phyloP scores from a whole-genome alignment of 768 basidiomycete genomes.

The Stropharia rugosoannulata region DNA sequence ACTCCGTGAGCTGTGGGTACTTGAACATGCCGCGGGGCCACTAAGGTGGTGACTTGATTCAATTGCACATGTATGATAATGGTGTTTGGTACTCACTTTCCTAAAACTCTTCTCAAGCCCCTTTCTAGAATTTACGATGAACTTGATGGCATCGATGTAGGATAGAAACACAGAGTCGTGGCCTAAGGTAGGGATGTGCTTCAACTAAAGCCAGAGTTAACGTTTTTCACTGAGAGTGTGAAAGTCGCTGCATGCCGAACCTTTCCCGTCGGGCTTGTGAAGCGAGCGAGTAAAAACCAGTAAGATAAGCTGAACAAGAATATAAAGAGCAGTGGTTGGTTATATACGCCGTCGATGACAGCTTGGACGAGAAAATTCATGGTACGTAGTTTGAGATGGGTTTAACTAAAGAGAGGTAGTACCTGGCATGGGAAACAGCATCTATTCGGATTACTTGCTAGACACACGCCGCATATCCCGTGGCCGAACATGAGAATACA shows the following conservation, averaged over 20 bases:
- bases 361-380: not conserved
- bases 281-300: not conserved
- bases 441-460: no score
- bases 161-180: constrained; percentile 15
- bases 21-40: constrained; percentile 19
- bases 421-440: no score
- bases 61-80: not conserved
- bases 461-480: no score
- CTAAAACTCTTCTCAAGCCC: constrained; percentile 20
- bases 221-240: not conserved
- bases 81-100: constrained; percentile 1
- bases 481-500: no score
- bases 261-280: not conserved
- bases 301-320: not conserved
- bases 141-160: constrained; percentile 10
- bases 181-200: constrained; percentile 17
- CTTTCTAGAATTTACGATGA: constrained; percentile 14
- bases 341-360: not conserved
- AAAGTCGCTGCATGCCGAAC: not conserved
- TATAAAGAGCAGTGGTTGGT: not conserved
- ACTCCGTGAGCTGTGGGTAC: constrained; percentile 15
- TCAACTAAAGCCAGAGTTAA: constrained; percentile 10
- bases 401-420: no score
- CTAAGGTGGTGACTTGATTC: constrained; percentile 4
- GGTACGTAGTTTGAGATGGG: not conserved